Conservation (phyloP, 2,329 filamentous ascomycete genomes). For the Colletotrichum sp. region DNA sequence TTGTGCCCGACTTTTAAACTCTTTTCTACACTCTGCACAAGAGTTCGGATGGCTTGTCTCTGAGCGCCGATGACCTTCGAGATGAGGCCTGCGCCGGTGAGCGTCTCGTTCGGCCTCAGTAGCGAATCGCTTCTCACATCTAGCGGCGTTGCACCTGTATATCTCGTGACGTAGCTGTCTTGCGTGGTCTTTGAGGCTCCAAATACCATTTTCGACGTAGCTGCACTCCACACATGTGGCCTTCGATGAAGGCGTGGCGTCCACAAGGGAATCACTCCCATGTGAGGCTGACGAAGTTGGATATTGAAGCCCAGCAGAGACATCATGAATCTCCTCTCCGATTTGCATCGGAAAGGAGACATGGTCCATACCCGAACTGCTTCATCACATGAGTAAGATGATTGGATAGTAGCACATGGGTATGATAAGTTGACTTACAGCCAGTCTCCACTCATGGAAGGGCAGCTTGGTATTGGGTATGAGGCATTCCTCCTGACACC, state of each 20-base stretch:
- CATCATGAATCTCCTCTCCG: neutral
- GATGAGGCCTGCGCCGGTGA: neutral
- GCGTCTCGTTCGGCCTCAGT: neutral
- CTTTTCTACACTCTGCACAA: neutral
- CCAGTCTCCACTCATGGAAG: too few species aligned
- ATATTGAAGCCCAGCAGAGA: neutral
- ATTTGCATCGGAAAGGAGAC: neutral
- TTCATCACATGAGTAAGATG: too few species aligned
- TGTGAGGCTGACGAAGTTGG: neutral
- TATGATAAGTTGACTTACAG: too few species aligned
- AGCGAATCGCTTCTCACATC: neutral
- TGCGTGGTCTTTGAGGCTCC: neutral
- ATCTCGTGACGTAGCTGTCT: neutral
- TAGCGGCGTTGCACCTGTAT: neutral
- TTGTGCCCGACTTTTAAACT: neutral
- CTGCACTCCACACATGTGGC: neutral
- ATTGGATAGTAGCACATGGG: too few species aligned
- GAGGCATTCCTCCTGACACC: slow-evolving; percentile 22
- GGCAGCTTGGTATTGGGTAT: too few species aligned
- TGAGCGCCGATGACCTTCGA: neutral
- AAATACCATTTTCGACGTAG: too few species aligned
- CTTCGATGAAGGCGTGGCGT: neutral
- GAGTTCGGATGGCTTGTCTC: neutral
- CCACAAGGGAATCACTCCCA: too few species aligned
- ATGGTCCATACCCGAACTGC: neutral